Conservation (phyloP, 177 flowering plant genomes). For the Vitis hybrid region DNA sequence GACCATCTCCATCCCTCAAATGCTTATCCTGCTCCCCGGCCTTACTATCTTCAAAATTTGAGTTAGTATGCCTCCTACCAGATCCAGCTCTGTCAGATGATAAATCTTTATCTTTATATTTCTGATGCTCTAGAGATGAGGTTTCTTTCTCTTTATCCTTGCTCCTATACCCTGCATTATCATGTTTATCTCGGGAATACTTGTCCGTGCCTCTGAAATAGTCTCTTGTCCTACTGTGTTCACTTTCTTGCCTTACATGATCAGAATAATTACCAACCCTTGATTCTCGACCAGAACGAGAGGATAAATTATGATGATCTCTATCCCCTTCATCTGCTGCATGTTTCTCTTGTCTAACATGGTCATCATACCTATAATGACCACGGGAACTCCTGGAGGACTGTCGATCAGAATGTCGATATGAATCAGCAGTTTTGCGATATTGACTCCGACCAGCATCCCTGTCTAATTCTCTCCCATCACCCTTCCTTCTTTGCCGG, state of each 20-base stretch:
- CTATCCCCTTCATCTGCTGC: conserved; percentile 47
- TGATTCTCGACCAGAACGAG: conserved; percentile 52
- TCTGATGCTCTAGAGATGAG: conserved; percentile 26
- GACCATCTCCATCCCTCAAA: conserved; percentile 36
- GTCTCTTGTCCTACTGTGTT: conserved; percentile 50
- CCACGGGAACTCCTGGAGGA: conserved; percentile 50
- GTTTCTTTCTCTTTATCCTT: conserved; percentile 52
- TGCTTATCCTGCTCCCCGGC: conserved; percentile 29
- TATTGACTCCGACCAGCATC: conserved; percentile 41
- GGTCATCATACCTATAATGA: conserved; percentile 57
- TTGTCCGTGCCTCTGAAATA: conserved; percentile 35
- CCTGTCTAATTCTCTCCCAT: conserved; percentile 38
- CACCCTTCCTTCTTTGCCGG: conserved; percentile 39
- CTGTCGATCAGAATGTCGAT: conserved; percentile 46
- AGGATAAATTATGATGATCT: conserved; percentile 37
- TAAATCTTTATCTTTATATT: conserved; percentile 31
- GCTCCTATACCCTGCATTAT: conserved; percentile 39
- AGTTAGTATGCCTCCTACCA: conserved; percentile 32
- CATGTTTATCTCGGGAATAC: conserved; percentile 51
- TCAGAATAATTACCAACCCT: conserved; percentile 38
- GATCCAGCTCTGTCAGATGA: conserved; percentile 36
- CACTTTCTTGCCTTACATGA: conserved; percentile 40
- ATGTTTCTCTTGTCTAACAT: conserved; percentile 40
- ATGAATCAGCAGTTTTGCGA: conserved; percentile 46
- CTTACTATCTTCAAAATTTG: conserved; percentile 25